Evolutionary conservation across 371 early-diverging fungal genomes (phyloP), one percentile per base, ranked within the genome.

Genomic region (Paramicrosporidium saccamoebae): DNA sequence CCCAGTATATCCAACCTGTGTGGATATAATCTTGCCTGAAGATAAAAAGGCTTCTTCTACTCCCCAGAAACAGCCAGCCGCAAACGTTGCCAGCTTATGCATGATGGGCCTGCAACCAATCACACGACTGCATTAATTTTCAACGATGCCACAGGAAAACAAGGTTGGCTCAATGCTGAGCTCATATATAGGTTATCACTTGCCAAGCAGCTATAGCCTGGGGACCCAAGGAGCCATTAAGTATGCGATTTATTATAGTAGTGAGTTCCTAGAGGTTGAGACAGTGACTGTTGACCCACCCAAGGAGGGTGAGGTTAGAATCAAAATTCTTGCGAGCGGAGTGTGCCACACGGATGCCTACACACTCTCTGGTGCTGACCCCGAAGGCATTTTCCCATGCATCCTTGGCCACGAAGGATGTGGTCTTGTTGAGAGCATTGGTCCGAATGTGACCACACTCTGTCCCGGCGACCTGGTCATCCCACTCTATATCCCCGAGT

Each of bases 321-420:
- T 90, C 35, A 78, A 79, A 55, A 59, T 88, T 16, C 31, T 60
- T 11, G 64, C 72, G 12, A 68, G 74, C 15, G 86, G 81, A 27
- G 71, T 78, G 54, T 74, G 73, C 44, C 78, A 78, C 41, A 84
- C 88, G 5, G 92, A 90, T 42, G 62, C 65, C 10, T 88, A 78
- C 44, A 81, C 82, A 14, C 53, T 81, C 16, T 68, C 73, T 10
- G 92, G 90, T 24, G 1, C 9, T 5, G 74, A 77, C 34, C 50
- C 71, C 8, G 71, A 78, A 37, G 86, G 82, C 21, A 51, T 64
- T 4, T 82, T 75, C 52, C 88, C 88, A 3, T 52, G 52, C 23
- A 79, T 90, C 36, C 48, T 86, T 21, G 92, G 88, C 23, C 90
- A 88, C 44, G 88, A 88, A 47, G 82, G 82, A 28, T 78, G 71